Evolutionary conservation across 2,329 filamentous ascomycete genomes (phyloP).

Genomic region (Sporothrix humicola): DNA sequence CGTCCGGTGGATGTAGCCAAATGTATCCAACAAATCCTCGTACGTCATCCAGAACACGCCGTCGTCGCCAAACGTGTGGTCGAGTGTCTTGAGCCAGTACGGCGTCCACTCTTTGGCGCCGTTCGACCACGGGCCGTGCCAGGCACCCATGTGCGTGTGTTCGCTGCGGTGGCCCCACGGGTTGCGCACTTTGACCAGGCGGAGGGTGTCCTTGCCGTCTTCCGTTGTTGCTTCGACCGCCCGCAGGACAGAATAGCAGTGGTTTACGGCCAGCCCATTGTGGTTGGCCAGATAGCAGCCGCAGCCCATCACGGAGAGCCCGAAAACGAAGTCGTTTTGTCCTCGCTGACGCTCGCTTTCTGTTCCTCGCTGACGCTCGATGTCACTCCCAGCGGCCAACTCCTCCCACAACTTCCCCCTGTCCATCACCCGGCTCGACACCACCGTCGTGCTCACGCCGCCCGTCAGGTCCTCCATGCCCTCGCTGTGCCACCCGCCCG

Average conservation of each 20-base stretch:
- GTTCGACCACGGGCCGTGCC: conserved; percentile 75
- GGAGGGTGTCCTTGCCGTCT: conserved; percentile 46
- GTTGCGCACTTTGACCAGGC: conserved; percentile 60
- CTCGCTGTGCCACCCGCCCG: conserved; percentile 67
- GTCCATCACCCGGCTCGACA: conserved; percentile 63
- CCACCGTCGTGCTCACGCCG: conserved; percentile 62
- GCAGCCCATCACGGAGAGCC: conserved; percentile 45
- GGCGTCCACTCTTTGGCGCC: conserved; percentile 76
- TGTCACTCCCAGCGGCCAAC: conserved; percentile 59
- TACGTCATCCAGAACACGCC: conserved; percentile 60
- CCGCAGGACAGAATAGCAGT: conserved; percentile 59
- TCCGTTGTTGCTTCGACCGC: conserved; percentile 53
- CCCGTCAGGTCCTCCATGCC: conserved; percentile 58
- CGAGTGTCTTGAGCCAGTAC: conserved; percentile 70
- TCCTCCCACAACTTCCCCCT: conserved; percentile 75
- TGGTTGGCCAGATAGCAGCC: conserved; percentile 23
- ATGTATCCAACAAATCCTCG: conserved; percentile 53
- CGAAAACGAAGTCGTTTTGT: conserved; percentile 68
- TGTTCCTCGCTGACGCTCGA: neutral
- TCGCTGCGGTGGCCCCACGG: conserved; percentile 67
- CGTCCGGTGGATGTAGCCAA: conserved; percentile 53
- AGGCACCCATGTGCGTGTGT: conserved; percentile 57
- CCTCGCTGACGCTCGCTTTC: conserved; percentile 38
- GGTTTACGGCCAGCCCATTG: conserved; percentile 45
- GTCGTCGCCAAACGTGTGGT: conserved; percentile 71